Percentiles rank a stretch among this genome's conserved stretches.
Evolutionary conservation across 2,329 filamentous ascomycete species (phyloP).

Genomic region (Parastagonospora avenae): DNA sequence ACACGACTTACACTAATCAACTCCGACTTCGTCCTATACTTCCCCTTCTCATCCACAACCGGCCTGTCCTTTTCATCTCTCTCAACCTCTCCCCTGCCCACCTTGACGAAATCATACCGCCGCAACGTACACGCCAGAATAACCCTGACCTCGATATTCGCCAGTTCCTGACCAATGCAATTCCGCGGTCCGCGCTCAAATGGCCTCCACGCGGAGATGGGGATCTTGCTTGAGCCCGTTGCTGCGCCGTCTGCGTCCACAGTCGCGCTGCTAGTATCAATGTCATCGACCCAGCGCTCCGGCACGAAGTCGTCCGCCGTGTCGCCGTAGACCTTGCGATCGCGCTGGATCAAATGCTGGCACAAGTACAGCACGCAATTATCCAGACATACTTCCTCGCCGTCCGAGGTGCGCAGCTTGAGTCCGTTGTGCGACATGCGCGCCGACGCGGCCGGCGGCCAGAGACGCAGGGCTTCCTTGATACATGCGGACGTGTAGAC

Average conservation of each 20-base stretch:
- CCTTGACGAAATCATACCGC: conserved; percentile 42
- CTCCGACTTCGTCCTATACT: conserved; percentile 34
- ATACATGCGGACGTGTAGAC: conserved; percentile 60
- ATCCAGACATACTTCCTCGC: conserved; percentile 52
- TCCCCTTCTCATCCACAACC: conserved; percentile 34
- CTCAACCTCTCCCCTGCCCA: conserved; percentile 38
- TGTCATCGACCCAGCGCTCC: conserved; percentile 47
- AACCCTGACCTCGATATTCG: conserved; percentile 58
- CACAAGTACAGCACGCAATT: conserved; percentile 53
- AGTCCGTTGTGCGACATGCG: conserved; percentile 49
- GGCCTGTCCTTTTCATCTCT: conserved; percentile 29
- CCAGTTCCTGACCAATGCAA: conserved; percentile 65
- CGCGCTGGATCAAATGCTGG: conserved; percentile 47
- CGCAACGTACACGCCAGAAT: conserved; percentile 52
- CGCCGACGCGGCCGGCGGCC: conserved; percentile 55
- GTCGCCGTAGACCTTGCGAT: conserved; percentile 39
- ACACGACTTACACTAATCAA: conserved; percentile 38
- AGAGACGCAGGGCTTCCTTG: conserved; percentile 61
- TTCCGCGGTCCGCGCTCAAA: conserved; percentile 62
- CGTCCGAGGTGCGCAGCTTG: conserved; percentile 49
- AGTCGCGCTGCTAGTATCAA: conserved; percentile 24
- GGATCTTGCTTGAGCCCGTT: conserved; percentile 31
- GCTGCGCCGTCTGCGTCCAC: conserved; percentile 16
- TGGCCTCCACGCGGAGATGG: conserved; percentile 56
- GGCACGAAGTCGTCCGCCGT: conserved; percentile 40